Conservation (phyloP, 257 asterid genomes). For the Solanum megistacrolobum region DNA sequence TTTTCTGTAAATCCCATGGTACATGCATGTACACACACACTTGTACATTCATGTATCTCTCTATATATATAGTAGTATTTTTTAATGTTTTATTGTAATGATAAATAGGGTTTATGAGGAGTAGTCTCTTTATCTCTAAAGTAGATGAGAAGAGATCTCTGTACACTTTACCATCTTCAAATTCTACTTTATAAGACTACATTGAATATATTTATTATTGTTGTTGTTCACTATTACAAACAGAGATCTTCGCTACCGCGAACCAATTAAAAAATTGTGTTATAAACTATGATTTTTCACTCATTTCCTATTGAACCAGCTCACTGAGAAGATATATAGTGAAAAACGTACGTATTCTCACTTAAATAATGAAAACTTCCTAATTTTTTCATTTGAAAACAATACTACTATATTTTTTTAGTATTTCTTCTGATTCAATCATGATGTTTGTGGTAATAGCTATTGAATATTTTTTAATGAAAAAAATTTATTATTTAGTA, state of each 20-base stretch:
- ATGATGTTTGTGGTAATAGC: too few relatives aligned
- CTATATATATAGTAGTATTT: too few relatives aligned
- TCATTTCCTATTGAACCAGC: too few relatives aligned
- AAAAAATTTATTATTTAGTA: too few relatives aligned
- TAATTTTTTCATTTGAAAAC: too few relatives aligned
- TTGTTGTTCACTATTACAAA: background rate
- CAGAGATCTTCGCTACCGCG: accelerated
- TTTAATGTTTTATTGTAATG: background rate
- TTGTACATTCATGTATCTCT: background rate
- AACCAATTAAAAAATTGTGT: background rate
- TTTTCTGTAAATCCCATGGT: background rate
- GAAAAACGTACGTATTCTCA: too few relatives aligned
- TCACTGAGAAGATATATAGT: too few relatives aligned
- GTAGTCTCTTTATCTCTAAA: background rate
- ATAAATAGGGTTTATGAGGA: background rate
- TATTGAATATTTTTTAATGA: too few relatives aligned
- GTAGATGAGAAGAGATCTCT: accelerated
- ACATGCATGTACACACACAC: background rate
- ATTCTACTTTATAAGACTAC: background rate
- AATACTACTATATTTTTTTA: too few relatives aligned
- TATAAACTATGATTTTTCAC: too few relatives aligned
- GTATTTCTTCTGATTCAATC: accelerated
- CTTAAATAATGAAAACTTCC: too few relatives aligned
- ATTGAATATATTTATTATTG: background rate
- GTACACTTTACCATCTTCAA: background rate